These are phyloP conservation scores for Artemisia tridentata DNA, from an alignment of 129 eudicot genomes.

Conservation along the genomic window DNA sequence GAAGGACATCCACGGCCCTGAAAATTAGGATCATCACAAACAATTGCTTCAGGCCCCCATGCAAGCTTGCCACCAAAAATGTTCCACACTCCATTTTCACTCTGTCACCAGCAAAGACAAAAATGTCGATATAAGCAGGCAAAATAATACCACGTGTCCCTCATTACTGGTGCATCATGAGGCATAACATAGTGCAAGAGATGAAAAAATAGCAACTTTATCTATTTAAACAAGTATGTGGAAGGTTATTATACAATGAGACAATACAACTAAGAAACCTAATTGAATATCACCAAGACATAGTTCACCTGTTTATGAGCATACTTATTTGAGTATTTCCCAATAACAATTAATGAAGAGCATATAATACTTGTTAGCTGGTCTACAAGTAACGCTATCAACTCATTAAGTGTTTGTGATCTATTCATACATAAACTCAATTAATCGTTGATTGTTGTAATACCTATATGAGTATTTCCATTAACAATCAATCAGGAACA, in stretches of 20 bases:
- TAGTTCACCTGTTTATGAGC: conserved; percentile 56
- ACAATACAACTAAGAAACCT: background rate
- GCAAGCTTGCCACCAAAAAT: conserved; percentile 68
- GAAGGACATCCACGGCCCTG: conserved; percentile 64
- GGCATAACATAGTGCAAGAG: background rate
- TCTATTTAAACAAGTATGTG: background rate
- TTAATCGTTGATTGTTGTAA: too few relatives aligned
- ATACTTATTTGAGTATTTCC: background rate
- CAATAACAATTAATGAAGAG: background rate
- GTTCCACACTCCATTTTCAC: conserved; percentile 65
- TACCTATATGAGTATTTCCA: too few relatives aligned
- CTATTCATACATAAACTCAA: conserved; percentile 27
- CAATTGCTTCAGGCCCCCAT: conserved; percentile 78
- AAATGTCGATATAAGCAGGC: background rate
- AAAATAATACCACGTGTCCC: conserved; percentile 2
- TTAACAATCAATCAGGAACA: too few relatives aligned
- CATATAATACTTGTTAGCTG: background rate
- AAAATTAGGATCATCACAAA: conserved; percentile 72
- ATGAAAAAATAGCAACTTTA: background rate
- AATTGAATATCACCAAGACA: conserved; percentile 14
- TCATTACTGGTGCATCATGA: conserved; percentile 2
- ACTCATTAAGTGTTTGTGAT: background rate
- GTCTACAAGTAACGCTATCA: conserved; percentile 1
- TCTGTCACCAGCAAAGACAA: conserved; percentile 24
- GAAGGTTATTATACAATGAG: conserved; percentile 14